A percentile compares a stretch with the other conserved stretches of the same genome.
These are phyloP conservation scores for Saccharum officinarum DNA, from an alignment of 176 grass and related monocot species.

Conservation along the genomic window DNA sequence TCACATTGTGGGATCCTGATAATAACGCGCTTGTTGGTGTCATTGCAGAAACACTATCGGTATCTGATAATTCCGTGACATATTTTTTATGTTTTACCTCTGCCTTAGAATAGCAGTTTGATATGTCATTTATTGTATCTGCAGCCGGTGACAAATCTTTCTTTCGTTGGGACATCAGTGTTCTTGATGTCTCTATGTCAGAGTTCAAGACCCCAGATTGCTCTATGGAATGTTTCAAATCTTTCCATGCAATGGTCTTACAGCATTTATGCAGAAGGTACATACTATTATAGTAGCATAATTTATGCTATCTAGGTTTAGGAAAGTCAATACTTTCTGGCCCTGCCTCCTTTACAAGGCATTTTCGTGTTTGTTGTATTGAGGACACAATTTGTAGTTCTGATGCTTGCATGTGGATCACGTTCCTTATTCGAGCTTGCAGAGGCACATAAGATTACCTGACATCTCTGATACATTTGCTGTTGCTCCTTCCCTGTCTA, in stretches of 20 bases:
- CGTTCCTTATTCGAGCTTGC: neutral
- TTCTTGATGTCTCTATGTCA: constrained; percentile 70
- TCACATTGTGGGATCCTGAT: constrained; percentile 95
- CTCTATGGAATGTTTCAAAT: constrained; percentile 80
- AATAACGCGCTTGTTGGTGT: constrained; percentile 79
- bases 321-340: neutral
- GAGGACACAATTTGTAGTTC: neutral
- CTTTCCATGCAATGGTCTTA: constrained; percentile 84
- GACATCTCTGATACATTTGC: neutral
- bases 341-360: neutral
- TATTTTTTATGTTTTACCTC: neutral
- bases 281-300: neutral
- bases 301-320: constrained; percentile 6
- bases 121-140: constrained; percentile 33
- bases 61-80: constrained; percentile 41
- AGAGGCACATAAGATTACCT: neutral
- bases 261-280: constrained; percentile 85
- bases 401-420: constrained; percentile 11
- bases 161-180: constrained; percentile 66
- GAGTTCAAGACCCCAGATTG: constrained; percentile 73
- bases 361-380: neutral
- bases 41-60: constrained; percentile 85
- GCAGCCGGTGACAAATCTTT: constrained; percentile 75
- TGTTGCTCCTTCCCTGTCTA: neutral
- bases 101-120: constrained; percentile 14